These are phyloP conservation scores for Aspergillus quadricinctus DNA, from an alignment of 2,329 filamentous ascomycete genomes.

Conservation along the genomic window DNA sequence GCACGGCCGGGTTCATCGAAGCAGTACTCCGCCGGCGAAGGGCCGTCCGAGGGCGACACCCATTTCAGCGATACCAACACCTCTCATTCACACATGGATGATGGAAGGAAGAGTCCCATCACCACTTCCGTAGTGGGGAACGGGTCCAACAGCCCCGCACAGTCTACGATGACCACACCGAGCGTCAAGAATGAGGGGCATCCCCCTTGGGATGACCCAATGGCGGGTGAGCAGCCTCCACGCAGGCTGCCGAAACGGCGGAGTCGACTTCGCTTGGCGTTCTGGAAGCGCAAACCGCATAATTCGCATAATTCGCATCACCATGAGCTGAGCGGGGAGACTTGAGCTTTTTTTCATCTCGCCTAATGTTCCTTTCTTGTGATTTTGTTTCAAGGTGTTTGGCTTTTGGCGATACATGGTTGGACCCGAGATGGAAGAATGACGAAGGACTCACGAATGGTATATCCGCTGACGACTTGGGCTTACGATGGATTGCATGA, in stretches of 20 bases:
- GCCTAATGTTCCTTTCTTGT: conserved; percentile 4
- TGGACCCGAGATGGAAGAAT: conserved; percentile 7
- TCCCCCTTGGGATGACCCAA: conserved; percentile 18
- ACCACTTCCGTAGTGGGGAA: conserved; percentile 17
- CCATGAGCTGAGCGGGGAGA: conserved; percentile 30
- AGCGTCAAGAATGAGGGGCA: conserved; percentile 23
- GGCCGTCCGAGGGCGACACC: conserved; percentile 17
- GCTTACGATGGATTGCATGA: conserved; percentile 27
- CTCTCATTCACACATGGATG: conserved; percentile 23
- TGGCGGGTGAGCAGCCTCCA: conserved; percentile 13
- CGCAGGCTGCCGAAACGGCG: conserved; percentile 33
- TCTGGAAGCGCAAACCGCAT: conserved; percentile 37
- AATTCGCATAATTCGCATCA: conserved; percentile 23
- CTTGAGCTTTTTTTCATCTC: conserved; percentile 16
- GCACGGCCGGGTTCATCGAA: conserved; percentile 30
- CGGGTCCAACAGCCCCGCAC: conserved; percentile 22
- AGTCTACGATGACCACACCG: conserved; percentile 24
- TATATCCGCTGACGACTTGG: conserved; percentile 22
- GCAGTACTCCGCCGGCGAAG: conserved; percentile 16
- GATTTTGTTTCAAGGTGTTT: conserved; percentile 16
- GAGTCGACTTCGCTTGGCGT: conserved; percentile 39
- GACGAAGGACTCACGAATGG: conserved; percentile 23
- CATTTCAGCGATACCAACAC: conserved; percentile 21
- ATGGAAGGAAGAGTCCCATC: conserved; percentile 20
- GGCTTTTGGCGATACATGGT: conserved; percentile 7